Base-by-base conservation (phyloP, 106 monocot species). In the Ottelia alismoides region DNA sequence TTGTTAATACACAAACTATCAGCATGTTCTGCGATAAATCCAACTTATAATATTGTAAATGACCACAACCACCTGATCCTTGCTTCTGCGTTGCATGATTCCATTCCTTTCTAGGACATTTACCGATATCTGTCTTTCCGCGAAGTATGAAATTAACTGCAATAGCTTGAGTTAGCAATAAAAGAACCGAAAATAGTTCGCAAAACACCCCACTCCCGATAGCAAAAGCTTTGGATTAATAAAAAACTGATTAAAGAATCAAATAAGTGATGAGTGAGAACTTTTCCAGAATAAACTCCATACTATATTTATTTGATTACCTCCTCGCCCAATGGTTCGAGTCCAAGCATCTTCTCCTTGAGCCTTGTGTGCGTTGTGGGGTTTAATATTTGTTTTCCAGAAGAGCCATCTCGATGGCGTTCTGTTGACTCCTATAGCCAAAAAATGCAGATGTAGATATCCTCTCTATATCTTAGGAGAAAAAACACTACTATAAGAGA, bases 51-150 rank as follows among this genome's bases (percentile, higher is more conserved):
- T n/a, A 20, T 18, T 29, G 10, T 10, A 56, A 17, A 6, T 18
- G 25, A 4, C 18, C 9, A 30, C 7, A 12, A 47, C 27, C 12
- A 63, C 62, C 62, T 51, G 30, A 25, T 63, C 14, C 25, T 63
- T 32, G 10, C 2, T 32, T n/a, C 10, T 35, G 22, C 31, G 30
- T 23, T 63, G 28, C 62, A 63, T 30, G 43, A 63, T 31, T 11
- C 46, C 62, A 63, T 63, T 63, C 51, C 62, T 63, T 7, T 16
- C 14, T 63, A 63, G 35, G 17, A 51, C 51, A 14, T 22, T 19
- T 19, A 22, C 2, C 18, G 62, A 63, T 31, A 63, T 63, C 62
- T 20, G 50, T 52, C 62, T 29, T 23, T 30, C 51, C 31, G 62
- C 30, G n/a, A 63, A 63, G 24, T 31, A 63, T n/a, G 28, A 14